phyloP scores from a whole-genome alignment of 108 stramenopile species.

The Bacterosira constricta region DNA sequence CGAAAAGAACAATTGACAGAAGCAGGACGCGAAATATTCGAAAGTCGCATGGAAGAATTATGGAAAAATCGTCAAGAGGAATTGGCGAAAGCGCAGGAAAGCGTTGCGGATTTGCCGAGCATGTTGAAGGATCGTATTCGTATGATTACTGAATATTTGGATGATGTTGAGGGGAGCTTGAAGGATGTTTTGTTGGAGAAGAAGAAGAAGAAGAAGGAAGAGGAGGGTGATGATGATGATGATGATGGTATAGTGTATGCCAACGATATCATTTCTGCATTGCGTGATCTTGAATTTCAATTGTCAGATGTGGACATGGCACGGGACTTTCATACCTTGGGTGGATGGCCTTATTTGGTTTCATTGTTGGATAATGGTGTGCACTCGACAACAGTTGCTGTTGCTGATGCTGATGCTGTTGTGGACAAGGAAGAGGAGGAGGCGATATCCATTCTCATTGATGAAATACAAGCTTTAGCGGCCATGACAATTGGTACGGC shows the following conservation, averaged over 20 bases:
- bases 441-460: slow-evolving; percentile 11
- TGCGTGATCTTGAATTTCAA: slow-evolving; percentile 88
- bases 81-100: slow-evolving; percentile 57
- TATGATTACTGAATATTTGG: slow-evolving; percentile 58
- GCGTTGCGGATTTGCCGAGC: slow-evolving; percentile 66
- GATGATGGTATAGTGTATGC: slow-evolving; percentile 23
- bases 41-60: slow-evolving; percentile 67
- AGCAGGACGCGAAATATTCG: slow-evolving; percentile 54
- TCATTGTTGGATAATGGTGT: slow-evolving; percentile 61
- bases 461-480: slow-evolving; percentile 71
- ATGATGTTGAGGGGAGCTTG: slow-evolving; percentile 35
- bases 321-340: slow-evolving; percentile 93
- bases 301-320: slow-evolving; percentile 94
- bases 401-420: background rate
- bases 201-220: slow-evolving; percentile 16
- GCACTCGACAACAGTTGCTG: slow-evolving; percentile 22
- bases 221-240: slow-evolving; percentile 23
- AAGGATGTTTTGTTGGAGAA: slow-evolving; percentile 19
- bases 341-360: slow-evolving; percentile 84
- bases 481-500: slow-evolving; percentile 91
- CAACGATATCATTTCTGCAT: slow-evolving; percentile 54
- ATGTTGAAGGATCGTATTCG: slow-evolving; percentile 66
- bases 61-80: slow-evolving; percentile 86
- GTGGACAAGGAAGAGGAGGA: slow-evolving; percentile 1
- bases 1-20: slow-evolving; percentile 5